A percentile compares a stretch with the other conserved stretches of the same genome.
These are phyloP conservation scores for Euphorbia tirucalli DNA, from an alignment of 345 rosid species.

Conservation along the genomic window DNA sequence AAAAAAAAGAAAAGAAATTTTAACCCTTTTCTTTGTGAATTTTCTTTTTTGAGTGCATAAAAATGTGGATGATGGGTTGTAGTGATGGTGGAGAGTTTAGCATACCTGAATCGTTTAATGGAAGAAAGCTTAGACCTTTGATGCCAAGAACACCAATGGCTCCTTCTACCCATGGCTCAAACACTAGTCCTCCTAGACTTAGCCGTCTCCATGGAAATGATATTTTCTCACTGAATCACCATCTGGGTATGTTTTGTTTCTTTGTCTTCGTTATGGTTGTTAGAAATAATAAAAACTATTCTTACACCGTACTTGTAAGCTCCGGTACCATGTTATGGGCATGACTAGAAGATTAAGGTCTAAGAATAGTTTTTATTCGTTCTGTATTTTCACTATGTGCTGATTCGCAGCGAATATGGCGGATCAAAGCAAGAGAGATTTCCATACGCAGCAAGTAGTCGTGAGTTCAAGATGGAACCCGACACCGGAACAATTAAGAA, in stretches of 20 bases:
- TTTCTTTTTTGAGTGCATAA: background rate
- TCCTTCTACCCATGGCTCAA: too few relatives aligned
- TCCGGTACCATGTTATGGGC: too few relatives aligned
- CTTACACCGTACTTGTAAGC: background rate
- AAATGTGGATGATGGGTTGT: conserved; percentile 96
- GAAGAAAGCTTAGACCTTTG: conserved; percentile 76
- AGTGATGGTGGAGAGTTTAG: conserved; percentile 62
- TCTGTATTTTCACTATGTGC: background rate
- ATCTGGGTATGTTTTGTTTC: conserved; percentile 36
- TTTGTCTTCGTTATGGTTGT: background rate
- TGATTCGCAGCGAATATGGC: conserved; percentile 29
- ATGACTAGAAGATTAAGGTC: too few relatives aligned
- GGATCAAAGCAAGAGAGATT: conserved; percentile 69
- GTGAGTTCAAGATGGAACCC: conserved; percentile 97
- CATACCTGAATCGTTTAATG: conserved; percentile 54
- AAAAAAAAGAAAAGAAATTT: too few relatives aligned
- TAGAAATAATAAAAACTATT: too few relatives aligned
- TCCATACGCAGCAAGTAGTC: conserved; percentile 55
- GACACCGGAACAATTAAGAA: conserved; percentile 80
- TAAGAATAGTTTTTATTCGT: background rate
- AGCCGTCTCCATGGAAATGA: conserved; percentile 41
- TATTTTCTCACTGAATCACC: conserved; percentile 58
- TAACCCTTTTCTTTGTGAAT: background rate
- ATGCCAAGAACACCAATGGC: conserved; percentile 58
- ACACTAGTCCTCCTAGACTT: conserved; percentile 32